These are phyloP conservation scores for Citrus australasica DNA, from an alignment of 345 rosid species.

Conservation along the genomic window DNA sequence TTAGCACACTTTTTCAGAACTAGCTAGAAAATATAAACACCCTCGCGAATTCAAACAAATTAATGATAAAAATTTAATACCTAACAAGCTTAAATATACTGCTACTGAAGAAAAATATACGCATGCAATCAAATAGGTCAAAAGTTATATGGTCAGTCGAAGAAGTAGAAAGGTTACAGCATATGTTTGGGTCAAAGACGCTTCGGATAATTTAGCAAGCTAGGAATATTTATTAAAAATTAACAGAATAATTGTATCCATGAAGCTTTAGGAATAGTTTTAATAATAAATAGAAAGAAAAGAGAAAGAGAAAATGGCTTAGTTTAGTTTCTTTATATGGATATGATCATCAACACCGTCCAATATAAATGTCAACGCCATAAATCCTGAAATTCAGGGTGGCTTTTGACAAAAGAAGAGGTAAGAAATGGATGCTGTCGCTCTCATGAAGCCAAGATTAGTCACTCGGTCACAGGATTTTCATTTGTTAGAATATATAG, in stretches of 20 bases:
- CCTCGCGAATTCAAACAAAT: slow-evolving; percentile 24
- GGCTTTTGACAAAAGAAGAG: slow-evolving; percentile 22
- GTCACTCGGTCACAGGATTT: background rate
- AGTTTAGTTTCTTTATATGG: background rate
- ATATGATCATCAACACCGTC: slow-evolving; percentile 21
- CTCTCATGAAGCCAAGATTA: slow-evolving; percentile 13
- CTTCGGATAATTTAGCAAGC: slow-evolving; percentile 9
- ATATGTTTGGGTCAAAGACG: slow-evolving; percentile 56
- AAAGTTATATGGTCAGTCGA: slow-evolving; percentile 11
- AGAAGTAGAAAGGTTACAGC: background rate
- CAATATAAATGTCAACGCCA: slow-evolving; percentile 24
- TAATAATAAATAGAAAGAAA: too few species aligned
- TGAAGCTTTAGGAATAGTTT: background rate
- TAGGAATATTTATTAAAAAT: too few species aligned
- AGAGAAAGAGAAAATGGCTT: too few species aligned
- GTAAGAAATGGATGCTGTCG: slow-evolving; percentile 11
- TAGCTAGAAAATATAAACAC: background rate
- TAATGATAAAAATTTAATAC: slow-evolving; percentile 20
- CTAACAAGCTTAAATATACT: slow-evolving; percentile 18
- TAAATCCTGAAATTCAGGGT: slow-evolving; percentile 31
- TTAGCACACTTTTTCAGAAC: background rate
- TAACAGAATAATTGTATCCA: background rate
- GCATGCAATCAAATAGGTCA: slow-evolving; percentile 31
- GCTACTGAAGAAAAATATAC: background rate
- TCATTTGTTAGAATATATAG: background rate